These are phyloP conservation scores for Coemansia sp. DNA, from an alignment of 192 early-diverging fungal species.

Conservation along the genomic window DNA sequence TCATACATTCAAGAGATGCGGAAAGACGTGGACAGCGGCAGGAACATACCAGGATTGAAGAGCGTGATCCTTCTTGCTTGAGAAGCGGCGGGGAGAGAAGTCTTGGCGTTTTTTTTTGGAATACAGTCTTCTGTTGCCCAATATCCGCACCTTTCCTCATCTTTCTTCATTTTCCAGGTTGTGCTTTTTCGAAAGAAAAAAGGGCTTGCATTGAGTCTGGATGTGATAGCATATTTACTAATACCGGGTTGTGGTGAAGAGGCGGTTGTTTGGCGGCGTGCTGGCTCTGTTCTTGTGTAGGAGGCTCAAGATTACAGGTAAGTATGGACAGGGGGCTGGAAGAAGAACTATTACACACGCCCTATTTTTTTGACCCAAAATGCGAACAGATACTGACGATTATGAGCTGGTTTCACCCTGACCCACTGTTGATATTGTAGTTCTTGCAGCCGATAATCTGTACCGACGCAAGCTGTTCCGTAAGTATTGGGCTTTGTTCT, in stretches of 20 bases:
- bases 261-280: neutral
- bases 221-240: neutral
- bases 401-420: neutral
- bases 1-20: no score
- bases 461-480: slow-evolving; percentile 88
- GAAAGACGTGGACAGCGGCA: no score
- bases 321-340: neutral
- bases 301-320: slow-evolving; percentile 48
- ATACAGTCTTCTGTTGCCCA: neutral
- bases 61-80: neutral
- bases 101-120: neutral
- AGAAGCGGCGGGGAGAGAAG: neutral
- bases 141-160: slow-evolving; percentile 6
- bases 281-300: slow-evolving; percentile 14
- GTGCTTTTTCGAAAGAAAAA: neutral
- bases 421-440: slow-evolving; percentile 21
- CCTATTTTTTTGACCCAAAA: no score
- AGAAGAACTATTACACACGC: no score
- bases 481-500: slow-evolving; percentile 31
- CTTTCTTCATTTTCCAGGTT: neutral
- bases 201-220: neutral
- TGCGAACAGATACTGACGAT: neutral
- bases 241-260: neutral
- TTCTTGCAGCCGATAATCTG: slow-evolving; percentile 90
- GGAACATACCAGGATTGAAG: neutral